phyloP scores from a whole-genome alignment of 257 asterid species.

The Paraleonurus japonicus region DNA sequence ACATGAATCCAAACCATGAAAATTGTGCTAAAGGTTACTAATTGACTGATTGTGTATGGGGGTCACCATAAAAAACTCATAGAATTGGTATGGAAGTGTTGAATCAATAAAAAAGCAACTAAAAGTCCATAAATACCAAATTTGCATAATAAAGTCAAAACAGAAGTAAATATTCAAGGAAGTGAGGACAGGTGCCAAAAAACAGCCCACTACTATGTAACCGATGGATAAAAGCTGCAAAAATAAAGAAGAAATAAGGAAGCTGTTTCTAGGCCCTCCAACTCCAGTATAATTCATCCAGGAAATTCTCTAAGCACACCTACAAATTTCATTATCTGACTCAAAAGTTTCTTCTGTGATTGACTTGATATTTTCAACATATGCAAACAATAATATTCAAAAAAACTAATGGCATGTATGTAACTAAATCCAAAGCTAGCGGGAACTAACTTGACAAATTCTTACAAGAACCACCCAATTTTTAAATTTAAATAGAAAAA shows the following conservation, averaged over 20 bases:
- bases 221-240: background rate
- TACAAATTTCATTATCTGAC: background rate
- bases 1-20: background rate
- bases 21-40: background rate
- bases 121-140: constrained; percentile 3
- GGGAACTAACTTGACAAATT: background rate
- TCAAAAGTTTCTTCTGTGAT: background rate
- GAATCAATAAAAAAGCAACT: background rate
- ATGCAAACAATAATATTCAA: background rate
- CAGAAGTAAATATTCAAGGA: background rate
- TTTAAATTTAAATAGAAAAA: background rate
- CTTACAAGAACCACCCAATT: background rate
- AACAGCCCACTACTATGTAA: background rate
- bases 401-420: background rate
- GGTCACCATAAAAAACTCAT: background rate
- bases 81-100: background rate
- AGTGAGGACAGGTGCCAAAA: background rate
- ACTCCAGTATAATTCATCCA: background rate
- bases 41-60: background rate
- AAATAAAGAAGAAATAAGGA: background rate
- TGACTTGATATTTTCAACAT: background rate
- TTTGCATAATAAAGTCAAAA: background rate
- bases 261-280: background rate
- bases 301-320: constrained; percentile 6
- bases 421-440: background rate